These are phyloP conservation scores for Suillus subalutaceus DNA, from an alignment of 768 basidiomycete species.

Conservation along the genomic window DNA sequence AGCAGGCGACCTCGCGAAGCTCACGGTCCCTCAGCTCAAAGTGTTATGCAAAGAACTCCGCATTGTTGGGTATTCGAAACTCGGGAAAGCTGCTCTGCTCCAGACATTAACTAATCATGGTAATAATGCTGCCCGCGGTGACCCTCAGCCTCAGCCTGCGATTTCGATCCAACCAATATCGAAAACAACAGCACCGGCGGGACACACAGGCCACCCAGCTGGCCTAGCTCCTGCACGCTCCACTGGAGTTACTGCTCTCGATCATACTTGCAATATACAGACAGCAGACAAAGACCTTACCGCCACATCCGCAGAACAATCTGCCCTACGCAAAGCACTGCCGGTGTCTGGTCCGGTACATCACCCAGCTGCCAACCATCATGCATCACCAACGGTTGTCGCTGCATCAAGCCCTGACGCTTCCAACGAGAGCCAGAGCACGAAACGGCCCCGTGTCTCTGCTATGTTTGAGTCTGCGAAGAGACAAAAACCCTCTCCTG, in stretches of 20 bases:
- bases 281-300: background rate
- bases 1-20: conserved; percentile 29
- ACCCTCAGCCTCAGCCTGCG: background rate
- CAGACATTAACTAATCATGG: conserved; percentile 39
- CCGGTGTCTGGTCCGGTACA: background rate
- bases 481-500: background rate
- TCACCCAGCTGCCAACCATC: background rate
- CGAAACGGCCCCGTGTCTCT: conserved; percentile 4
- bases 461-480: background rate
- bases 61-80: conserved; percentile 68
- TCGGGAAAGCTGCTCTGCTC: conserved; percentile 59
- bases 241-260: background rate
- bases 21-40: conserved; percentile 68
- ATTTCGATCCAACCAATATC: background rate
- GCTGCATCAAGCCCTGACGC: background rate
- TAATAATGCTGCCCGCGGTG: background rate
- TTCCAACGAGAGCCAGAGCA: background rate
- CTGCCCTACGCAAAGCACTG: background rate
- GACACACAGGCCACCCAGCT: background rate
- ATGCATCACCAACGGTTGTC: background rate
- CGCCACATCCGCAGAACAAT: background rate
- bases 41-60: conserved; percentile 66
- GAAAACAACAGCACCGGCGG: background rate
- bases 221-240: background rate
- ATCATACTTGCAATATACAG: background rate